Conservation (phyloP, 164 flowering plant genomes). For the Dillenia turbinata region DNA sequence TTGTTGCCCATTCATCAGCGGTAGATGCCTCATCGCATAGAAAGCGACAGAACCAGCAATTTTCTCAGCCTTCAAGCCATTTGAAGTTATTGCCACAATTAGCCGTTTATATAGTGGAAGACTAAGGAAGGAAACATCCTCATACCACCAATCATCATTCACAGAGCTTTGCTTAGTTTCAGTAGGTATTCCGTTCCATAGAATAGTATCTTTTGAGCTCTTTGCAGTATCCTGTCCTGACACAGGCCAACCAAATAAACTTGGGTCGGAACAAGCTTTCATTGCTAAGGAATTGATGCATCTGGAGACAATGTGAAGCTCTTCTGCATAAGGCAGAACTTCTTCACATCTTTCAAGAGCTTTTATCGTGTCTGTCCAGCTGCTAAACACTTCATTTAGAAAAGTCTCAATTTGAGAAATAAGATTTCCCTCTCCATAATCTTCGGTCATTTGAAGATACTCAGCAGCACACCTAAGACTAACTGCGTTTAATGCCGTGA, state of each 20-base stretch:
- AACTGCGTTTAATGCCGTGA: constrained; percentile 38
- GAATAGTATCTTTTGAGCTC: constrained; percentile 5
- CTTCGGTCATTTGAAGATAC: constrained; percentile 45
- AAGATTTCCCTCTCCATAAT: constrained; percentile 48
- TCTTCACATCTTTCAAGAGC: constrained; percentile 57
- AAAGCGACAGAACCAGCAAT: constrained; percentile 34
- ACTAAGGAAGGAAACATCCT: constrained; percentile 40
- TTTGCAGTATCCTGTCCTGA: constrained; percentile 2
- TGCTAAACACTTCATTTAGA: constrained; percentile 37
- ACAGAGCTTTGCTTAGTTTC: constrained; percentile 14
- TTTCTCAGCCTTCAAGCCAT: constrained; percentile 39
- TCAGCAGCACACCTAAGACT: constrained; percentile 54
- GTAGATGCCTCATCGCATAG: constrained; percentile 41
- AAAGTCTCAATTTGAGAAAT: constrained; percentile 39
- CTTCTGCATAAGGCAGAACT: constrained; percentile 38
- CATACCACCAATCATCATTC: constrained; percentile 53
- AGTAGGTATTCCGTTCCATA: constrained; percentile 51
- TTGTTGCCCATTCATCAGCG: constrained; percentile 32
- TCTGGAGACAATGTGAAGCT: constrained; percentile 40
- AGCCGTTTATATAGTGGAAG: constrained; percentile 36
- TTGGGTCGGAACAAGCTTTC: constrained; percentile 49
- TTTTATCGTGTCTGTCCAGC: constrained; percentile 46
- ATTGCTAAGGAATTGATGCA: constrained; percentile 49
- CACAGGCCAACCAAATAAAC: constrained; percentile 31
- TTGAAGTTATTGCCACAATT: constrained; percentile 29